phyloP scores from a whole-genome alignment of 2,329 filamentous ascomycete genomes.

The Colletotrichum orchidophilum region DNA sequence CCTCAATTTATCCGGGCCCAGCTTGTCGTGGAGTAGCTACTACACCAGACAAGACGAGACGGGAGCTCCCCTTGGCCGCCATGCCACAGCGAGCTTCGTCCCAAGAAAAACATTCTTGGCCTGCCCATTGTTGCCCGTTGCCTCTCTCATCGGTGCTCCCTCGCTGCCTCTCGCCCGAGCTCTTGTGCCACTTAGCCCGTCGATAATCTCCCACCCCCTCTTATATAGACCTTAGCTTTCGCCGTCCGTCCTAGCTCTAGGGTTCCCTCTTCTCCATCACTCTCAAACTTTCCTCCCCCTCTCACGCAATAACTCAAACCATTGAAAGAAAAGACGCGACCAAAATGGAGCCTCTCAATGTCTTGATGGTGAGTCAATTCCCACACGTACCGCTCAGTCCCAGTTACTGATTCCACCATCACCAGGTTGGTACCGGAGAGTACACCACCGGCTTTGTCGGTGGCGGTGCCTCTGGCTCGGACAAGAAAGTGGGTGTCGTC shows the following conservation, averaged over 20 bases:
- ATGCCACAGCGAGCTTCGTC: constrained; percentile 21
- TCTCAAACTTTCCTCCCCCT: background rate
- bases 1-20: constrained; percentile 49
- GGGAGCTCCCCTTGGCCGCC: constrained; percentile 11
- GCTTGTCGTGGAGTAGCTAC: constrained; percentile 9
- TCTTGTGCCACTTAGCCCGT: constrained; percentile 4
- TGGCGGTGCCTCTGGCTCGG: constrained; percentile 81
- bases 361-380: constrained; percentile 68
- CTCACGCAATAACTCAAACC: background rate
- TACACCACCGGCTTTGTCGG: constrained; percentile 97
- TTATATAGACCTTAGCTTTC: constrained; percentile 24
- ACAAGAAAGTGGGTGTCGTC: constrained; percentile 97
- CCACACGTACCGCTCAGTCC: background rate
- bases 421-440: constrained; percentile 87
- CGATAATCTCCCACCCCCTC: background rate
- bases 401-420: constrained; percentile 31
- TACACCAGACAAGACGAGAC: constrained; percentile 6
- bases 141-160: background rate
- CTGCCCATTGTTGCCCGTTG: background rate
- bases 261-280: background rate
- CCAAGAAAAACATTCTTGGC: constrained; percentile 3
- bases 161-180: constrained; percentile 22
- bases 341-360: constrained; percentile 68
- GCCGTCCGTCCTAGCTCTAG: background rate
- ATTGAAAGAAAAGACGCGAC: constrained; percentile 22